Conservation (phyloP, 179 eudicot genomes). For the Silene noctiflora region DNA sequence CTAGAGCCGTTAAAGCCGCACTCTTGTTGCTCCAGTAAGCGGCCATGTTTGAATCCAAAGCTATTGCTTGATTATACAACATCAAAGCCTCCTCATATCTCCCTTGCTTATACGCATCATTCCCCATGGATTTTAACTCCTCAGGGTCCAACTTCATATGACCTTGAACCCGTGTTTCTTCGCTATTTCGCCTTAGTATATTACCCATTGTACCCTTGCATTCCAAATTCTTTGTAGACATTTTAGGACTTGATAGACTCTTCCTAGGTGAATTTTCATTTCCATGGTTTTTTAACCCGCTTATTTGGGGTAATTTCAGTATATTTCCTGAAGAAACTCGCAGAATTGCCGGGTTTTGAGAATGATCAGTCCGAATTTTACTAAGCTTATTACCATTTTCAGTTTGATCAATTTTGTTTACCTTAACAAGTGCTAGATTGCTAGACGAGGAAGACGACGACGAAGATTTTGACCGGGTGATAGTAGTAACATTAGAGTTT, state of each 20-base stretch:
- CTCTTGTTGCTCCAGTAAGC: slow-evolving; percentile 51
- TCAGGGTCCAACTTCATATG: slow-evolving; percentile 43
- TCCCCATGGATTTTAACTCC: slow-evolving; percentile 45
- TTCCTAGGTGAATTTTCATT: slow-evolving; percentile 7
- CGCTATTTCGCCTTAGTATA: slow-evolving; percentile 30
- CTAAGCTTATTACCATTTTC: slow-evolving; percentile 25
- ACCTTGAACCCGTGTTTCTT: slow-evolving; percentile 18
- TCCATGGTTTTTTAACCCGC: slow-evolving; percentile 13
- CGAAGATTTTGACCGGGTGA: slow-evolving; percentile 11
- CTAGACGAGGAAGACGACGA: slow-evolving; percentile 33
- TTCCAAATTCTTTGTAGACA: not conserved
- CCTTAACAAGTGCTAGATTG: slow-evolving; percentile 22
- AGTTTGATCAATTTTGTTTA: slow-evolving; percentile 21
- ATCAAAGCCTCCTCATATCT: slow-evolving; percentile 59
- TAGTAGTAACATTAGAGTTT: slow-evolving; percentile 15
- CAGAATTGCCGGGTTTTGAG: slow-evolving; percentile 15
- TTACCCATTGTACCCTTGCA: slow-evolving; percentile 26
- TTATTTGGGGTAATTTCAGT: slow-evolving; percentile 42
- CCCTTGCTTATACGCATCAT: slow-evolving; percentile 55
- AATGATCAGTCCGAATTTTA: slow-evolving; percentile 20
- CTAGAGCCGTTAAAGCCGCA: slow-evolving; percentile 64
- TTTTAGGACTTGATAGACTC: slow-evolving; percentile 2
- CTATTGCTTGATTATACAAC: slow-evolving; percentile 51
- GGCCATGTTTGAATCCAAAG: slow-evolving; percentile 45
- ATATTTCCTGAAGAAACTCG: slow-evolving; percentile 47